Percentiles rank a stretch among this genome's conserved stretches.
phyloP scores from a whole-genome alignment of 1,139 yeast species.

The Debaryomyces subglobosus region DNA sequence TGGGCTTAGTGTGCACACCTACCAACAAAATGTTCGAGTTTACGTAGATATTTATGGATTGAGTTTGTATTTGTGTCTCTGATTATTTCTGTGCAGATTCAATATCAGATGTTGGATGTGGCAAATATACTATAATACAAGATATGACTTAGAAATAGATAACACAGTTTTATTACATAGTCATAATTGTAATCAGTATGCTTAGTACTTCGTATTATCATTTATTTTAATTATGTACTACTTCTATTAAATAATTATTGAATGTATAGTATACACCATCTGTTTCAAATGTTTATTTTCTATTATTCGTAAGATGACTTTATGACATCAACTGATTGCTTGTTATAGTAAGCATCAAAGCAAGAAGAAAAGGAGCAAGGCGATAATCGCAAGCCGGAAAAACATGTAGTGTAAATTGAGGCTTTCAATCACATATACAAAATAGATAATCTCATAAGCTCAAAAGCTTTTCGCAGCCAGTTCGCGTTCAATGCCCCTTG shows the following conservation, averaged over 20 bases:
- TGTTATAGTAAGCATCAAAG: not conserved
- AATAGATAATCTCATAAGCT: not conserved
- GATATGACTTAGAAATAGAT: not conserved
- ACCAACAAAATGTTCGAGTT: not conserved
- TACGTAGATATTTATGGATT: not conserved
- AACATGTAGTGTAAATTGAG: not conserved
- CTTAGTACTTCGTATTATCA: not conserved
- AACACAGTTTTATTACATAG: no score
- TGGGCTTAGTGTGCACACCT: not conserved
- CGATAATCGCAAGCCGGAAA: slow-evolving; percentile 7
- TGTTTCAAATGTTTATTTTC: not conserved
- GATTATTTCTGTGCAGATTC: not conserved
- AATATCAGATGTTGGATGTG: not conserved
- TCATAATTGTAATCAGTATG: no score
- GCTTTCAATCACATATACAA: not conserved
- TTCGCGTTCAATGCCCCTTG: not conserved
- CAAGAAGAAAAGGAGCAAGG: slow-evolving; percentile 6
- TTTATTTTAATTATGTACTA: not conserved
- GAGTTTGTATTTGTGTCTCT: not conserved
- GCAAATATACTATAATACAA: not conserved
- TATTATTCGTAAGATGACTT: not conserved
- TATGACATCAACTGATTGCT: not conserved
- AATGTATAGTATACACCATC: not conserved
- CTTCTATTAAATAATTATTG: no score
- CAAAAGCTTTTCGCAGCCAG: not conserved